These are phyloP conservation scores for Handroanthus guayacan DNA, from an alignment of 257 asterid species.

Conservation along the genomic window DNA sequence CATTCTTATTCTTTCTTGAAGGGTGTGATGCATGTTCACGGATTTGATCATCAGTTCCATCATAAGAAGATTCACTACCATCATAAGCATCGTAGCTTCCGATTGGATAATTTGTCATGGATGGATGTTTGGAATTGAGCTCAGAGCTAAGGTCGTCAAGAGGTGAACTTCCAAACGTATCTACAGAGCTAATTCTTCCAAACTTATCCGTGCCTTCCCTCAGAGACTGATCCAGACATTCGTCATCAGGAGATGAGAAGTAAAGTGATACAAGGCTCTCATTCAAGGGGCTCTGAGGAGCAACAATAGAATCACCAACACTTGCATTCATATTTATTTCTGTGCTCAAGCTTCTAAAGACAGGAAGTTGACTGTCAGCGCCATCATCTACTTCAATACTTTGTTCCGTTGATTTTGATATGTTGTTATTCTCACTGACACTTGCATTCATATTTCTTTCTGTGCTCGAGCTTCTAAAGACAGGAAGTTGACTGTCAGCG, in stretches of 20 bases:
- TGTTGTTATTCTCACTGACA: constrained; percentile 33
- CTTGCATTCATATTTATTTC: constrained; percentile 28
- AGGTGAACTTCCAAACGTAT: constrained; percentile 47
- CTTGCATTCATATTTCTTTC: constrained; percentile 28
- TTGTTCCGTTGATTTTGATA: constrained; percentile 30
- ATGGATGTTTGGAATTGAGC: constrained; percentile 31
- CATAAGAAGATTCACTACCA: constrained; percentile 77
- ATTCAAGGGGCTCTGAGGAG: constrained; percentile 41
- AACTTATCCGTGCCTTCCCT: constrained; percentile 38
- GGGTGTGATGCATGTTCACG: constrained; percentile 42
- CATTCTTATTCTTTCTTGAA: constrained; percentile 44
- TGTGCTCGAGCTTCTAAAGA: constrained; percentile 24
- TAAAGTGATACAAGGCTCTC: constrained; percentile 45
- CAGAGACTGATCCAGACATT: constrained; percentile 41
- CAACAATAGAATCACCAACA: constrained; percentile 29
- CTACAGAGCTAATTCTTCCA: constrained; percentile 50
- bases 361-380: constrained; percentile 10
- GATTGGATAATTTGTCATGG: constrained; percentile 47
- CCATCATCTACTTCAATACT: constrained; percentile 34
- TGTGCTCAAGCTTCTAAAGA: constrained; percentile 21
- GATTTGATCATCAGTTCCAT: constrained; percentile 55
- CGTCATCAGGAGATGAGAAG: constrained; percentile 48
- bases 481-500: constrained; percentile 11
- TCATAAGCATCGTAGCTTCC: constrained; percentile 59
- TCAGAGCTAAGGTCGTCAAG: constrained; percentile 39